phyloP scores from a whole-genome alignment of 257 asterid genomes.

The Pogostemon cablin region DNA sequence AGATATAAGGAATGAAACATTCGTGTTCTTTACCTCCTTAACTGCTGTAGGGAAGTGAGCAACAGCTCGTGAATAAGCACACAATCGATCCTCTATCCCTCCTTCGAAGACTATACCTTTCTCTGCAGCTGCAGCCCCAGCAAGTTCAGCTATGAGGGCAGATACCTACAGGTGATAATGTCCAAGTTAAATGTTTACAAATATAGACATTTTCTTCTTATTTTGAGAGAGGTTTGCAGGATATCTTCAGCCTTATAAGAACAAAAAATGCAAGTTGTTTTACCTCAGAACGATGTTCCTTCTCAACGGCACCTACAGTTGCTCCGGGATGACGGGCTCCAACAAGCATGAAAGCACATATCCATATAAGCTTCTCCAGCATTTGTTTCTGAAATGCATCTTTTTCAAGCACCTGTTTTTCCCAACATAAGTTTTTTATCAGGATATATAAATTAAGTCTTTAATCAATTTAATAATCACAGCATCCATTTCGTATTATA shows the following conservation, averaged over 20 bases:
- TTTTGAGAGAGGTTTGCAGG: neutral
- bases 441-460: neutral
- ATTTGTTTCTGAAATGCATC: conserved; percentile 91
- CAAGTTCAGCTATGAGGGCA: conserved; percentile 75
- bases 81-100: conserved; percentile 78
- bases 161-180: conserved; percentile 58
- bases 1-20: neutral
- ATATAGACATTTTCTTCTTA: neutral
- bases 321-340: conserved; percentile 99
- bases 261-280: neutral
- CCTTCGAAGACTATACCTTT: conserved; percentile 73
- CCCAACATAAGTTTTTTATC: conserved; percentile 17
- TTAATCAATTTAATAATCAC: neutral
- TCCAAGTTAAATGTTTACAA: neutral
- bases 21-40: conserved; percentile 67
- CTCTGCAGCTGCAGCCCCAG: conserved; percentile 82
- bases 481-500: conserved; percentile 6
- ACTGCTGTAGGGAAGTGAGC: conserved; percentile 98
- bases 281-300: conserved; percentile 88
- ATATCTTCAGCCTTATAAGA: neutral
- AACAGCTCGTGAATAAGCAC: conserved; percentile 94
- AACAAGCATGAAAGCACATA: conserved; percentile 97
- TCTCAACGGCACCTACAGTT: conserved; percentile 89
- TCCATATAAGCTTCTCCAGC: conserved; percentile 98
- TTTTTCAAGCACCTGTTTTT: conserved; percentile 72